Percentiles rank a stretch among this genome's conserved stretches.
These are phyloP conservation scores for Cutaneotrichosporon sp. DNA, from an alignment of 1,284 basidiomycete species.

Conservation along the genomic window DNA sequence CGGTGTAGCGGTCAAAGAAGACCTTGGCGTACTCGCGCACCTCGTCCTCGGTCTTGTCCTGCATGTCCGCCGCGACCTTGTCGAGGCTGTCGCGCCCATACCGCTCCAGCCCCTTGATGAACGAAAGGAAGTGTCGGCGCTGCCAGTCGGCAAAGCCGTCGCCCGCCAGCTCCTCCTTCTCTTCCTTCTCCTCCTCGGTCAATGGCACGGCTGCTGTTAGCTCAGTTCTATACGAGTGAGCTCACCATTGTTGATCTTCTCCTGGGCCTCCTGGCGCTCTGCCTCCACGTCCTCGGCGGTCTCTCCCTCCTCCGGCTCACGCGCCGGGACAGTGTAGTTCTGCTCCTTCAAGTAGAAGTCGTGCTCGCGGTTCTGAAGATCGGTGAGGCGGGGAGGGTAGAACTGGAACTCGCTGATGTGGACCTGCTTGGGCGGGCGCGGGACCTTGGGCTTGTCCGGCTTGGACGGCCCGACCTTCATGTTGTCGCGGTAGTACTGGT, in stretches of 20 bases:
- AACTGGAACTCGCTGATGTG: constrained; percentile 95
- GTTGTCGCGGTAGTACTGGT: constrained; percentile 91
- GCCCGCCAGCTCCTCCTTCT: constrained; percentile 75
- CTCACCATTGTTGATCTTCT: constrained; percentile 78
- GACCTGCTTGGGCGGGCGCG: constrained; percentile 87
- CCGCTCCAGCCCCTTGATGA: constrained; percentile 79
- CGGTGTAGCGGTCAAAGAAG: constrained; percentile 88
- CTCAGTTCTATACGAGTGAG: neutral
- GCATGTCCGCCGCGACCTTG: constrained; percentile 72
- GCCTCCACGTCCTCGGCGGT: constrained; percentile 82
- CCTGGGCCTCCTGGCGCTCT: constrained; percentile 77
- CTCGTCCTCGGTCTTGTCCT: constrained; percentile 79
- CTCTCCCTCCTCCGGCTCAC: constrained; percentile 69
- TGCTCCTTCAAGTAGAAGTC: constrained; percentile 71
- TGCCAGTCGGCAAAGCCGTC: constrained; percentile 90
- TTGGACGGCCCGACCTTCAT: constrained; percentile 68
- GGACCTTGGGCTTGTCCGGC: constrained; percentile 80
- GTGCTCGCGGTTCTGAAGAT: constrained; percentile 85
- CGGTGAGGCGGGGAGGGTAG: constrained; percentile 78
- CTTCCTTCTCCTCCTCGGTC: constrained; percentile 76
- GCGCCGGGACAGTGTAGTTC: constrained; percentile 69
- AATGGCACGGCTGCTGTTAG: constrained; percentile 70
- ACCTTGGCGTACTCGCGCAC: constrained; percentile 79
- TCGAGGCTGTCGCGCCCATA: constrained; percentile 81
- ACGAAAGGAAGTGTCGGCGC: constrained; percentile 88